Base-by-base conservation (phyloP, 192 early-diverging fungal genomes). In the Backusella tarrabulga region DNA sequence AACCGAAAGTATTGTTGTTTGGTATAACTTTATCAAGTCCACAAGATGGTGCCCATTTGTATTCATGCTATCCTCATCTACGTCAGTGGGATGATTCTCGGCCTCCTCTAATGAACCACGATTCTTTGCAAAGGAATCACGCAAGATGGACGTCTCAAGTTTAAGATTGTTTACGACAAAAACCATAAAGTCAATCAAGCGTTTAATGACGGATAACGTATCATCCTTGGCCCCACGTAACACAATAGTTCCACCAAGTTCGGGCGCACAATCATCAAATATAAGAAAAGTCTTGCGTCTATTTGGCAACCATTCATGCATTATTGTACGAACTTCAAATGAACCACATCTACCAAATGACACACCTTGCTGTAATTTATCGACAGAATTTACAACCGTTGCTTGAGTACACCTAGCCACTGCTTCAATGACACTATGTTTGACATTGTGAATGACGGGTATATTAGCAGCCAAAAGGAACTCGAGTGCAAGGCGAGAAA, bases 321-420 rank as follows among this genome's bases (percentile, higher is more conserved):
- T 89, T 79, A 90, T 97, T 0, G 94, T 97, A 72, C 94, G 90
- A 46, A 95, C 90, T 8, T 85, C 88, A 76, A 98, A 92, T 12
- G 84, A 71, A 12, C 88, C 90, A 71, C 97, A 99, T 0, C 89
- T 89, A 1, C 96, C 97, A 12, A 95, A 81, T 17, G 87, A 85
- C n/a, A 92, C 91, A 14, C 84, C 83, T 26, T 86, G 79, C 67
- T 90, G 86, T 11, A 98, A 87, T 73, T 93, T 90, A 75, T 97
- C 96, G 75, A 97, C 89, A 0, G 95, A 95, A 0, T 90, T 83
- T 14, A 98, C 92, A 29, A 97, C 86, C 40, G 91, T 88, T 1
- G 96, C 96, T 44, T 90, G 86, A 1, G 97, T 96, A 71, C 94
- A 95, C 17, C 97, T 88, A 0, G 97, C 94, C 40, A 98, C 86